Evolutionary conservation across 352 stramenopile species (phyloP).

Genomic region (Globisporangium takayamanum): DNA sequence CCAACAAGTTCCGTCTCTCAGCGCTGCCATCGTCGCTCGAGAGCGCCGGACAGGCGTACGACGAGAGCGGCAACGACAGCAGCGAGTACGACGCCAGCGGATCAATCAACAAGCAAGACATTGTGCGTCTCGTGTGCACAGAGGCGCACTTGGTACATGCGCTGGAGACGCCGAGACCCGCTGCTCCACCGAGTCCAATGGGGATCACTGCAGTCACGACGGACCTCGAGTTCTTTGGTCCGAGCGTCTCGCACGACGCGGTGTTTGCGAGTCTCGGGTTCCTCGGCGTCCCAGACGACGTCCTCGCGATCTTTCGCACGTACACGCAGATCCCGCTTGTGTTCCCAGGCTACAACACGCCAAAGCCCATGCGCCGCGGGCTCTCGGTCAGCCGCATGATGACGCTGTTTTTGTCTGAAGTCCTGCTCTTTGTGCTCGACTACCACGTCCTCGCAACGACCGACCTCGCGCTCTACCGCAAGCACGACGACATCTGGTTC

Average conservation of each 20-base stretch:
- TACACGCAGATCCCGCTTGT: conserved; percentile 37
- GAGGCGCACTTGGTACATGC: conserved; percentile 26
- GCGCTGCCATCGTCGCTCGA: conserved; percentile 20
- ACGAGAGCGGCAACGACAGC: conserved; percentile 8
- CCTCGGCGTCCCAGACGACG: conserved; percentile 27
- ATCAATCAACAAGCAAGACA: conserved; percentile 28
- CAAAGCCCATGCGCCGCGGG: conserved; percentile 28
- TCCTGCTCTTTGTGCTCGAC: conserved; percentile 44
- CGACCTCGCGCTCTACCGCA: conserved; percentile 23
- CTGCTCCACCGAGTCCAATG: conserved; percentile 4
- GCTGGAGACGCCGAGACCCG: conserved; percentile 5
- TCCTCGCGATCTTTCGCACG: conserved; percentile 23
- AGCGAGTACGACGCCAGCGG: neutral
- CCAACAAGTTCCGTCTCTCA: conserved; percentile 19
- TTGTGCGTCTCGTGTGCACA: conserved; percentile 31
- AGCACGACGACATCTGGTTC: conserved; percentile 47
- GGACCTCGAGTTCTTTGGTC: conserved; percentile 46
- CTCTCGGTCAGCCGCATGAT: conserved; percentile 30
- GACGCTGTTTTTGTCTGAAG: conserved; percentile 32
- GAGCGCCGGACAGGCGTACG: conserved; percentile 12
- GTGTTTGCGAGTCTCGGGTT: conserved; percentile 31
- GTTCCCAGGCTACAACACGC: conserved; percentile 24
- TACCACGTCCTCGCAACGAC: conserved; percentile 25
- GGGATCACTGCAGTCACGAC: conserved; percentile 30
- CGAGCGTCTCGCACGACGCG: conserved; percentile 32